These are phyloP conservation scores for Blepharisma undulans DNA, from an alignment of 169 alveolate species.

Conservation along the genomic window DNA sequence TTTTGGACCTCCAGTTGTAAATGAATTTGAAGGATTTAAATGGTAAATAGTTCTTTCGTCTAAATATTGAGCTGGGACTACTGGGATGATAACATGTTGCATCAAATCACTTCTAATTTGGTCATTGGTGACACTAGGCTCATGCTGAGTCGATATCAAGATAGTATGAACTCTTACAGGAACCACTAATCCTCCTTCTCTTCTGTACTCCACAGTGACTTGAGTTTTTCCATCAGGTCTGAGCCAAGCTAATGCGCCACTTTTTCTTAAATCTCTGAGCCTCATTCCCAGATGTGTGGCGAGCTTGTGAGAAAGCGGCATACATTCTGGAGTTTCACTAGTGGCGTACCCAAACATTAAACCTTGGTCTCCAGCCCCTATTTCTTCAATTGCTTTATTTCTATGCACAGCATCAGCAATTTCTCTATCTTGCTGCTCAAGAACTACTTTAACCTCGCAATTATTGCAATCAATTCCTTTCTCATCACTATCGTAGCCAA, in stretches of 20 bases:
- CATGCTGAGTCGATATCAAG: constrained; percentile 79
- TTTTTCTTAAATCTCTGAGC: constrained; percentile 92
- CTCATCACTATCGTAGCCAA: constrained; percentile 89
- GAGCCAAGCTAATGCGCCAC: constrained; percentile 90
- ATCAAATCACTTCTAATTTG: constrained; percentile 83
- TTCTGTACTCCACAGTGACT: constrained; percentile 88
- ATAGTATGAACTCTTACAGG: constrained; percentile 79
- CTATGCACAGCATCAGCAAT: constrained; percentile 97
- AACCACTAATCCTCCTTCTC: constrained; percentile 60
- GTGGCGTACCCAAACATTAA: constrained; percentile 99
- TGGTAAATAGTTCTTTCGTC: constrained; percentile 93
- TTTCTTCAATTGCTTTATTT: constrained; percentile 90
- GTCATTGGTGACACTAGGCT: constrained; percentile 72
- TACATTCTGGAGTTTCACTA: constrained; percentile 95
- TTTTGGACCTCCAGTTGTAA: constrained; percentile 99
- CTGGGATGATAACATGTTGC: constrained; percentile 93
- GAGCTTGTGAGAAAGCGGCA: constrained; percentile 97
- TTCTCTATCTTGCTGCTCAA: constrained; percentile 95
- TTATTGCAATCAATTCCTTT: constrained; percentile 94
- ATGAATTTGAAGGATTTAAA: constrained; percentile 96
- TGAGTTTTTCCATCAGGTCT: constrained; percentile 99
- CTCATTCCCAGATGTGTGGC: constrained; percentile 93
- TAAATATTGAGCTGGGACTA: constrained; percentile 91
- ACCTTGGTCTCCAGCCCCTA: constrained; percentile 99
- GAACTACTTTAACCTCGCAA: constrained; percentile 90